Percentiles rank a stretch among this genome's conserved stretches.
Evolutionary conservation across 2,329 filamentous ascomycete species (phyloP).

Genomic region (Epichloe gansuensis): DNA sequence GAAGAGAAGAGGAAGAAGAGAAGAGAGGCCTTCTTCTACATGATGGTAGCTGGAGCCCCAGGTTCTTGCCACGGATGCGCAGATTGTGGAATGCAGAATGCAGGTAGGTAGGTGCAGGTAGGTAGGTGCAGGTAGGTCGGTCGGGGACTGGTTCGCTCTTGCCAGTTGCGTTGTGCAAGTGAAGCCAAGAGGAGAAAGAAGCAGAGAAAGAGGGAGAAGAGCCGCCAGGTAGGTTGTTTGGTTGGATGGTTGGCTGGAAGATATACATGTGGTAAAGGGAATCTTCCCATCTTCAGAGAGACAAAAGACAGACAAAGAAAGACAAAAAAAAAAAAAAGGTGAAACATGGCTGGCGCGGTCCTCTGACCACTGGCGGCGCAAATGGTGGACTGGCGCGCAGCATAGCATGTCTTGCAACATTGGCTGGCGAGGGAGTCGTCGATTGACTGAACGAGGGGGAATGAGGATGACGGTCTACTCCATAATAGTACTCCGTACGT

Average conservation of each 20-base stretch:
- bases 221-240: not conserved
- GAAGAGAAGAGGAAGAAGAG: not conserved
- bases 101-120: not conserved
- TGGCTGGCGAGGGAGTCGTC: no score
- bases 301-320: no score
- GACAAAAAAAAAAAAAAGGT: not conserved
- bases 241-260: not conserved
- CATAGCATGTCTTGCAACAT: not conserved
- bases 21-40: not conserved
- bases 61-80: not conserved
- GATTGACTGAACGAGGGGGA: no score
- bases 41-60: not conserved
- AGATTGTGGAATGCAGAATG: not conserved
- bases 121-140: no score
- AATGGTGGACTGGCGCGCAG: not conserved
- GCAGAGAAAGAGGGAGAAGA: not conserved
- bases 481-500: no score
- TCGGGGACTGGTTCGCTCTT: not conserved
- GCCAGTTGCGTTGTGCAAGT: not conserved
- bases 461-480: no score
- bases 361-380: not conserved
- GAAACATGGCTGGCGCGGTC: conserved; percentile 2
- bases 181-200: not conserved
- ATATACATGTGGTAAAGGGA: not conserved
- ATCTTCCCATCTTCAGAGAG: no score